Evolutionary conservation across 352 stramenopile genomes (phyloP), one percentile per base, ranked within the genome.

Genomic region (Peronospora destructor): DNA sequence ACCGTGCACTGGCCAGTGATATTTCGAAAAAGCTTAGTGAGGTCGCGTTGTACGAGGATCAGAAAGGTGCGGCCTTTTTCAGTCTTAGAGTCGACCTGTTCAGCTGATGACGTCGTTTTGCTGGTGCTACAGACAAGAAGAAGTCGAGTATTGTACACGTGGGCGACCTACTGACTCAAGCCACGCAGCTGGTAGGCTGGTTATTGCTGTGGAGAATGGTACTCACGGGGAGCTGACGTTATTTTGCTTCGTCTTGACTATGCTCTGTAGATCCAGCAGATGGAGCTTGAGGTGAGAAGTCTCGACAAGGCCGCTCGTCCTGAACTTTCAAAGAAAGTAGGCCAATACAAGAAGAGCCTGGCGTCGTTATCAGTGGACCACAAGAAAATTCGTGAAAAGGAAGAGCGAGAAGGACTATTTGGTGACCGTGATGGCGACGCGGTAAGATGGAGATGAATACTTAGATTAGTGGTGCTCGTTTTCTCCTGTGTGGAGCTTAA

Each of bases 11-110:
- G 41, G 72, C 83, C 26, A 85, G 76, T 65, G 82, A 91, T 54
- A 90, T 94, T 66, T 94, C 83, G 39, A 87, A 80, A 56, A 94
- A 94, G 55, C 80, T 94, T 53, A 91, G 80, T 64, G 83, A 94
- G 49, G 72, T 94, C 53, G 72, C 78, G 36, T 86, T 78, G 25
- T 94, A 91, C 47, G 83, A 94, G 59, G 78, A 91, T 45, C 53
- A 88, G 49, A 74, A 82, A 70, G 82, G 82, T 88, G 21, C 12
- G 26, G 10, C 50, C 17, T 13, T 13, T 25, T 26, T 36, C 21
- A 28, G n/a, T n/a, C n/a, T n/a, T n/a, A n/a, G 26, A 33, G 4
- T 16, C 11, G 16, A 1, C 19, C 7, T 12, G 17, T 16, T 28
- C 4, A 16, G 17, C 19, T 8, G 10, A 14, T 28, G 17, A 29